Base-by-base conservation (phyloP, 768 basidiomycete species). In the Serendipita sp. region DNA sequence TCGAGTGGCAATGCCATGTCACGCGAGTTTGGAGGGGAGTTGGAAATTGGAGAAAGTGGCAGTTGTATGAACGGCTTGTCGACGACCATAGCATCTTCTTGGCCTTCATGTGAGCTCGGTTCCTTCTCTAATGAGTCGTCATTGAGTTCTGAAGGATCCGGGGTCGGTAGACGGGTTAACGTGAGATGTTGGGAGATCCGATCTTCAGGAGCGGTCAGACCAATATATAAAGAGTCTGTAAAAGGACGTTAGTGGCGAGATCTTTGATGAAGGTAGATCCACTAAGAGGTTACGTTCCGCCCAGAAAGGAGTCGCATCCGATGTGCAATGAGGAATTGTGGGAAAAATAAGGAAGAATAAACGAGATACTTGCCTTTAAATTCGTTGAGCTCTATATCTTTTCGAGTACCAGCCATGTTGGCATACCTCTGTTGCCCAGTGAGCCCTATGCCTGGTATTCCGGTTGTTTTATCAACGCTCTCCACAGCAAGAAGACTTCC, bases 381-480 rank as follows among this genome's bases (percentile, higher is more conserved):
- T 28, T 60, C 56, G 18, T 60, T 60, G 28, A 60, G 56, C 56
- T 60, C 56, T 34, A 35, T 35, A 10, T 60, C 56, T 38, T 60
- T 60, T 37, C 56, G 18, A 24, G 56, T n/a, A n/a, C 56, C 34
- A 8, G 35, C 56, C 24, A 60, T 35, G 35, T 60, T 32, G 16
- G 56, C 56, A 37, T 24, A 60, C 16, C 56, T 24, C 34, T 60
- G 53, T 30, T n/a, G 34, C 16, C 56, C 56, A 32, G 37, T 32
- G 16, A 37, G 8, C 5, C 35, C 56, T 8, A n/a, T 35, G 16
- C 37, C 37, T 30, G 28, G 8, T 10, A 30, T 28, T 5, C 48
- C 16, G 18, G 48, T 34, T 53, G 10, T 53, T 38, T 37, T 51
- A 5, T n/a, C 48, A n/a, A 51, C 48, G 8, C 48, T 35, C 16